Evolutionary conservation across 139 green algal species (phyloP).

Genomic region (Chlamydomonas eustigma): DNA sequence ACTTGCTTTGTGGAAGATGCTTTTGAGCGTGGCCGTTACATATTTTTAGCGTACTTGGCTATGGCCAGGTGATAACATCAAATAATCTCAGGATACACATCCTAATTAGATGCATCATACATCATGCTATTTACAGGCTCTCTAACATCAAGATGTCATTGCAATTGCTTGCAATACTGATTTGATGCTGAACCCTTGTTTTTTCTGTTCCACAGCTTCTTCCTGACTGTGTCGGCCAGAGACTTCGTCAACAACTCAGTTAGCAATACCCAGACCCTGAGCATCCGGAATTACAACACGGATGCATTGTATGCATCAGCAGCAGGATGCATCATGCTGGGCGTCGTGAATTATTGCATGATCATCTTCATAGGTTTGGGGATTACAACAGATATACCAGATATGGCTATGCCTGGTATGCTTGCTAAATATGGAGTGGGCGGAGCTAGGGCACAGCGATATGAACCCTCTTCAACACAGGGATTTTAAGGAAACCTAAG

Average conservation of each 20-base stretch:
- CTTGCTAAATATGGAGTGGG: background rate
- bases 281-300: background rate
- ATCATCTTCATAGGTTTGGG: slow-evolving; percentile 38
- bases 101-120: no score
- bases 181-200: no score
- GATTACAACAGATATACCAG: background rate
- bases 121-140: no score
- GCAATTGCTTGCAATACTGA: no score
- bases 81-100: background rate
- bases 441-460: background rate
- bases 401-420: background rate
- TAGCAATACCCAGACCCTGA: background rate
- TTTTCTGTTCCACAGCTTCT: slow-evolving; percentile 10
- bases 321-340: slow-evolving; percentile 24
- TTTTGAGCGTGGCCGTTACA: slow-evolving; percentile 13
- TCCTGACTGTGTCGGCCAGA: slow-evolving; percentile 18
- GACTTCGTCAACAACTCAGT: slow-evolving; percentile 29
- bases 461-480: background rate
- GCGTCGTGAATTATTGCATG: slow-evolving; percentile 31
- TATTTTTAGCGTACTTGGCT: slow-evolving; percentile 19
- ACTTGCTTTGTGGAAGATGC: slow-evolving; percentile 22
- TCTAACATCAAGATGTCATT: no score
- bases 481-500: no score
- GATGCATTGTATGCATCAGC: slow-evolving; percentile 25
- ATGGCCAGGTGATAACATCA: slow-evolving; percentile 17